A percentile compares a stretch with the other conserved stretches of the same genome.
Conservation (phyloP, 2,329 filamentous ascomycete genomes). For the Claviceps monticola region DNA sequence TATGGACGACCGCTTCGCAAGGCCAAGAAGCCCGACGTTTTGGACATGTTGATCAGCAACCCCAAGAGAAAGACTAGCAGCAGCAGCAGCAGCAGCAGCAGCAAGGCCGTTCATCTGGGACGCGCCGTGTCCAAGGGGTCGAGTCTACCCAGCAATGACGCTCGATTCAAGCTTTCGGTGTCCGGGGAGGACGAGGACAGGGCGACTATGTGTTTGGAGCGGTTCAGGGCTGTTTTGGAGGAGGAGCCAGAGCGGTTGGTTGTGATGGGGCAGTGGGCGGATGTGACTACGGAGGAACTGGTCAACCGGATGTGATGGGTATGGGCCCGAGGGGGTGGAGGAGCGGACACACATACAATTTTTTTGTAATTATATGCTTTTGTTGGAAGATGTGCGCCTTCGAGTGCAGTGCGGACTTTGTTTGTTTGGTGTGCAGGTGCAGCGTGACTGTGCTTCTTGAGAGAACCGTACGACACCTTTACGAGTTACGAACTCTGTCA, state of each 20-base stretch:
- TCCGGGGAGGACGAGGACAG: slow-evolving; percentile 68
- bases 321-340: too few relatives aligned
- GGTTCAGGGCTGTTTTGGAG: slow-evolving; percentile 73
- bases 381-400: too few relatives aligned
- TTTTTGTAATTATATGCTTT: too few relatives aligned
- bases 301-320: too few relatives aligned
- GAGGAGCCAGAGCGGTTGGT: slow-evolving; percentile 65
- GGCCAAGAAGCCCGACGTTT: slow-evolving; percentile 47
- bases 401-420: too few relatives aligned
- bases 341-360: too few relatives aligned
- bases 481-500: too few relatives aligned
- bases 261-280: slow-evolving; percentile 25
- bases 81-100: slow-evolving; percentile 7
- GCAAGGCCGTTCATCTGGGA: slow-evolving; percentile 11
- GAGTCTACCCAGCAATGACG: slow-evolving; percentile 33
- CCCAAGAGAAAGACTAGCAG: slow-evolving; percentile 1
- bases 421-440: too few relatives aligned
- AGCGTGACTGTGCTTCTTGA: too few relatives aligned
- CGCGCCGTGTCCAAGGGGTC: slow-evolving; percentile 22
- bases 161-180: slow-evolving; percentile 75
- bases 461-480: too few relatives aligned
- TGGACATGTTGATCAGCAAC: slow-evolving; percentile 53
- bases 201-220: slow-evolving; percentile 69
- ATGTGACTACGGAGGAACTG: too few relatives aligned
- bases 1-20: slow-evolving; percentile 10